phyloP scores from a whole-genome alignment of 148 eudicot genomes.

The Linanthus parryae region DNA sequence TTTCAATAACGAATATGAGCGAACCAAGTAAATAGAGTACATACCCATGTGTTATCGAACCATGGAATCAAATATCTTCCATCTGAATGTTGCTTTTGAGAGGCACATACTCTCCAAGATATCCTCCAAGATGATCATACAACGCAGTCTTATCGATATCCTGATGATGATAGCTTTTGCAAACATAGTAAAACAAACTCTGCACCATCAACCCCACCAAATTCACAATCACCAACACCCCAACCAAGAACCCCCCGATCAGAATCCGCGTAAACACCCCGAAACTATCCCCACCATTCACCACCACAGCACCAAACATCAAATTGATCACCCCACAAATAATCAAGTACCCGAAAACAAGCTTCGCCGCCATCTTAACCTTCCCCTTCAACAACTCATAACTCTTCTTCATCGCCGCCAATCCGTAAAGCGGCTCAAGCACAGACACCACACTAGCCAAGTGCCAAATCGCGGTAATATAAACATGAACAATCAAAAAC shows the following conservation, averaged over 20 bases:
- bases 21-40: not conserved
- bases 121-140: conserved; percentile 92
- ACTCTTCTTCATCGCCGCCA: conserved; percentile 83
- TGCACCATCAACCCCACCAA: conserved; percentile 82
- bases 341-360: conserved; percentile 58
- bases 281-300: conserved; percentile 46
- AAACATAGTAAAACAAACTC: conserved; percentile 96
- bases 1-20: too few species aligned
- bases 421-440: conserved; percentile 74
- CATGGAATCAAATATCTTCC: too few species aligned
- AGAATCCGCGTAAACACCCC: conserved; percentile 44
- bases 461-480: conserved; percentile 87
- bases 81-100: conserved; percentile 94
- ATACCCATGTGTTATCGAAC: too few species aligned
- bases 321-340: conserved; percentile 66
- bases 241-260: conserved; percentile 91
- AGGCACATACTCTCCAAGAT: conserved; percentile 96
- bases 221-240: conserved; percentile 78
- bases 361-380: conserved; percentile 36
- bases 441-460: conserved; percentile 85
- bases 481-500: conserved; percentile 77
- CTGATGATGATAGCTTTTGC: conserved; percentile 88
- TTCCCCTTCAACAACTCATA: conserved; percentile 73
- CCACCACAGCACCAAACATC: conserved; percentile 63
- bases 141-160: conserved; percentile 77